Base-by-base conservation (phyloP, 2,329 filamentous ascomycete genomes). In the Metarhizium rileyi region DNA sequence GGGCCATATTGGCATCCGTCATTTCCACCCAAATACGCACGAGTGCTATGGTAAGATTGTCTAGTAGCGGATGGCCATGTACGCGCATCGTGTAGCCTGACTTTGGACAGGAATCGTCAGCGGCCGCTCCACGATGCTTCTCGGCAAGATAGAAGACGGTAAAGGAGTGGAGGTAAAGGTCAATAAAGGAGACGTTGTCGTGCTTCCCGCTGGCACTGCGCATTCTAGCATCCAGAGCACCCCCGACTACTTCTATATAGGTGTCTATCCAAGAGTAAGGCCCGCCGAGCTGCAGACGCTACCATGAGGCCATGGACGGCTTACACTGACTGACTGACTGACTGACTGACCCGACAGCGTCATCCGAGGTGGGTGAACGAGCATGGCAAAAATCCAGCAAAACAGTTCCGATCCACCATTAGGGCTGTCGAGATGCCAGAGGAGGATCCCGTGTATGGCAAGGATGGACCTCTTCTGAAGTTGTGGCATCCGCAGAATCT, bases 21-120 rank as follows among this genome's bases (percentile, higher is more conserved):
- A 59, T 28, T 59, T 59, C 44, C 57, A 60, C 10, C 56, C 56
- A 2, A 58, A 59, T 2, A 54, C 50, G 3, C 57, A 59, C 16
- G 57, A 60, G 46, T 60, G 55, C 41, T 60, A 60, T 18, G 57
- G 56, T 54, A 42, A n/a, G 50, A n/a, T 7, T 7, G 3, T 20
- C 7, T 14, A n/a, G 12, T 10, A 16, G 25, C 18, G 18, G 41
- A 16, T 46, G 5, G 9, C n/a, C 3, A 5, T 2, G 22, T 5
- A 12, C n/a, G 1, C n/a, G 30, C 30, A 44, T 10, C 9, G 2
- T 14, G 28, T 25, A 16, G 33, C 12, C 36, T 27, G 23, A 4
- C 33, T 26, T 6, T 22, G 18, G 5, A n/a, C 4, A 59, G 57
- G 56, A 2, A 53, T 60, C 14, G 55, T 59, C n/a, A 51, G 53